Conservation (phyloP, 1,139 yeast genomes). For the Suhomyces terraborum region DNA sequence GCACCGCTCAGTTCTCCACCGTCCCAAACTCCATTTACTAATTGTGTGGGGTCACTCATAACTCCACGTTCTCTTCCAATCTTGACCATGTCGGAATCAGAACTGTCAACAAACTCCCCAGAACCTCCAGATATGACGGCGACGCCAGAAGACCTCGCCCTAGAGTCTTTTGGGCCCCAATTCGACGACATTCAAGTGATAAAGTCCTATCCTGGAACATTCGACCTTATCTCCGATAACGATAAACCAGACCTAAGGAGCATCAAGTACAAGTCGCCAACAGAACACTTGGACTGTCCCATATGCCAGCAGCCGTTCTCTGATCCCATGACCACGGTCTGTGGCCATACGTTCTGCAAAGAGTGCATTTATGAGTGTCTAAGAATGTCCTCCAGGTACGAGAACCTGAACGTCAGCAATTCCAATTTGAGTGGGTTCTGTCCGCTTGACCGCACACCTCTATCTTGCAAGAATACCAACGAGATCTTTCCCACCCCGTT, state of each 20-base stretch:
- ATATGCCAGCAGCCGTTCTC: constrained; percentile 60
- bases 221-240: constrained; percentile 7
- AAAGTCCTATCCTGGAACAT: constrained; percentile 12
- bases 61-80: background rate
- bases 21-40: no score
- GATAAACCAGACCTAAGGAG: constrained; percentile 39
- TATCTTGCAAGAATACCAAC: constrained; percentile 38
- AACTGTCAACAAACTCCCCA: background rate
- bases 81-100: constrained; percentile 3
- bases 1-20: background rate
- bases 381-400: constrained; percentile 26
- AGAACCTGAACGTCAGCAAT: constrained; percentile 9
- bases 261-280: constrained; percentile 37
- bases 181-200: constrained; percentile 15
- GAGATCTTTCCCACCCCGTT: constrained; percentile 65
- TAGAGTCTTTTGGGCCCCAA: background rate
- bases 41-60: background rate
- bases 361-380: constrained; percentile 54
- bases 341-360: constrained; percentile 63
- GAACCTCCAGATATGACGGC: constrained; percentile 3
- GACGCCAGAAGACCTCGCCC: background rate
- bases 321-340: constrained; percentile 55
- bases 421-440: constrained; percentile 42
- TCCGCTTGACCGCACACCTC: constrained; percentile 63
- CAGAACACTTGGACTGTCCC: constrained; percentile 60